phyloP scores from a whole-genome alignment of 2,329 filamentous ascomycete species.

The Hyphodiscus sp. region DNA sequence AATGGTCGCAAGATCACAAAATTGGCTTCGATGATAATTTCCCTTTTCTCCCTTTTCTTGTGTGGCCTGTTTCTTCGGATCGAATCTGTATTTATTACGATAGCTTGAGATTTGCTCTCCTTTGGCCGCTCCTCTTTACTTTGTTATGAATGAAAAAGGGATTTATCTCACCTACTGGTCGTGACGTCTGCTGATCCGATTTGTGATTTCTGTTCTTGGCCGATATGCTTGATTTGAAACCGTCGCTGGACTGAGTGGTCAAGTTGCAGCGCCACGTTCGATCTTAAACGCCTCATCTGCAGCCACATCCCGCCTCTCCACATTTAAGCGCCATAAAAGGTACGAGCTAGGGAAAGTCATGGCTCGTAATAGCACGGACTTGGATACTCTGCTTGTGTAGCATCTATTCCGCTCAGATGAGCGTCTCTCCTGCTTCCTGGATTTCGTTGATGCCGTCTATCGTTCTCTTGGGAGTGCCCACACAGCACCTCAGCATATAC shows the following conservation, averaged over 20 bases:
- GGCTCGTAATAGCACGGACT: background rate
- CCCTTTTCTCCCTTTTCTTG: constrained; percentile 7
- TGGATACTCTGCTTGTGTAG: background rate
- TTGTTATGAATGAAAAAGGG: constrained; percentile 26
- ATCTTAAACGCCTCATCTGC: background rate
- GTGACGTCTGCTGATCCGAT: background rate
- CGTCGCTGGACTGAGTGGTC: background rate
- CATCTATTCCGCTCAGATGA: too few relatives aligned
- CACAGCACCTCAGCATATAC: too few relatives aligned
- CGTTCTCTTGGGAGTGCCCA: too few relatives aligned
- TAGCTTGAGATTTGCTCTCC: constrained; percentile 26
- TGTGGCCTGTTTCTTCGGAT: constrained; percentile 18
- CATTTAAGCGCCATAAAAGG: background rate
- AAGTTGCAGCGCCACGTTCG: background rate
- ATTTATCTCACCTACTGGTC: constrained; percentile 15
- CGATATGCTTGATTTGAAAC: background rate
- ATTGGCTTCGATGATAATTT: constrained; percentile 17
- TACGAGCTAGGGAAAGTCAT: background rate
- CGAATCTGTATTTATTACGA: constrained; percentile 29
- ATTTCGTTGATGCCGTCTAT: too few relatives aligned
- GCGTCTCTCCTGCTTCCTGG: too few relatives aligned
- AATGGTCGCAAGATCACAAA: constrained; percentile 20
- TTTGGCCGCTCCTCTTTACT: constrained; percentile 21
- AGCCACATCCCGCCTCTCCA: background rate
- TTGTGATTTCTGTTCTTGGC: too few relatives aligned